A percentile compares a stretch with the other conserved stretches of the same genome.
Conservation (phyloP, 2,329 filamentous ascomycete species). For the Gnomoniopsis sp. region DNA sequence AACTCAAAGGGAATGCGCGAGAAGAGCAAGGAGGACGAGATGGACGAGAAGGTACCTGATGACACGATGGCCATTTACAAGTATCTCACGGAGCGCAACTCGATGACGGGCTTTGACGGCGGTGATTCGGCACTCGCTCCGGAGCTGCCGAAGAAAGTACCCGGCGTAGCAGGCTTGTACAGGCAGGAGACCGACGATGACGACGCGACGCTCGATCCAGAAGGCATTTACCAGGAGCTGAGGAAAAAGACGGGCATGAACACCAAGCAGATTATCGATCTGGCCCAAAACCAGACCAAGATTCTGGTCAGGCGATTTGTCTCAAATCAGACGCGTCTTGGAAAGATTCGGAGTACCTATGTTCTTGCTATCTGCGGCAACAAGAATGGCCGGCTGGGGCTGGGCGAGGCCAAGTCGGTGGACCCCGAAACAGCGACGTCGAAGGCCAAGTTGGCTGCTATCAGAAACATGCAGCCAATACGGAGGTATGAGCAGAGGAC, state of each 20-base stretch:
- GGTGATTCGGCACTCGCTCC: constrained; percentile 43
- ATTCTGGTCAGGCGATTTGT: constrained; percentile 71
- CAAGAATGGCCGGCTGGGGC: constrained; percentile 76
- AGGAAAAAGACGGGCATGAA: constrained; percentile 54
- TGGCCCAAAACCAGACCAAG: constrained; percentile 57
- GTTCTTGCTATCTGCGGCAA: constrained; percentile 83
- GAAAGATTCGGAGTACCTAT: constrained; percentile 80
- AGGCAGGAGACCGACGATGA: constrained; percentile 45
- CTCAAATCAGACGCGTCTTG: constrained; percentile 90
- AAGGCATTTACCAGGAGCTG: constrained; percentile 47
- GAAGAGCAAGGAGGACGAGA: constrained; percentile 20
- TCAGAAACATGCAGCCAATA: constrained; percentile 91
- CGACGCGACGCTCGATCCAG: constrained; percentile 48
- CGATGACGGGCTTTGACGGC: constrained; percentile 31
- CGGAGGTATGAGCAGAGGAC: constrained; percentile 88
- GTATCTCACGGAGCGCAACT: constrained; percentile 33
- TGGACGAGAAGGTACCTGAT: constrained; percentile 23
- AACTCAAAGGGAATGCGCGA: too few relatives aligned
- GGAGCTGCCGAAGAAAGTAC: constrained; percentile 49
- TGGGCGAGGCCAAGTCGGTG: constrained; percentile 86
- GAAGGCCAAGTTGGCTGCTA: constrained; percentile 77
- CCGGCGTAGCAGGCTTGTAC: constrained; percentile 51
- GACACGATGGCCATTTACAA: constrained; percentile 27
- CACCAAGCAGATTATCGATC: constrained; percentile 45
- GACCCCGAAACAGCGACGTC: constrained; percentile 64